Evolutionary conservation across 805 yeast species (phyloP).

Genomic region (Cyberlindnera xylosilytica): DNA sequence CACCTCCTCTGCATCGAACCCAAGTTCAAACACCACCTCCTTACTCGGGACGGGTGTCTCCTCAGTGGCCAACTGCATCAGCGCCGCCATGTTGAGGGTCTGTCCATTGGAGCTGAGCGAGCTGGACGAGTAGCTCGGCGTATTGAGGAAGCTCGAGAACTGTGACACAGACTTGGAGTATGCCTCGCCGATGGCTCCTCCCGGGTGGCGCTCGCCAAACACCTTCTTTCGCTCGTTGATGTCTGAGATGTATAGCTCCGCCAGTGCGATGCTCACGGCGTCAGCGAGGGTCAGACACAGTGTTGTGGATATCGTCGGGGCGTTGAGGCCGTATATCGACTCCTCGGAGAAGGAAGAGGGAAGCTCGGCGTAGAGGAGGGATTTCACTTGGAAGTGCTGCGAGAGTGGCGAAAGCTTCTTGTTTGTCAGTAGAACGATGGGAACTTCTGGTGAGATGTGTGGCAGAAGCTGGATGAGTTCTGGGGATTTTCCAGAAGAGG

Average conservation of each 20-base stretch:
- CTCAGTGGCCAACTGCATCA: slow-evolving; percentile 3
- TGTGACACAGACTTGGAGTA: slow-evolving; percentile 24
- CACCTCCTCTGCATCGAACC: slow-evolving; percentile 18
- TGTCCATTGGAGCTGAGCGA: slow-evolving; percentile 14
- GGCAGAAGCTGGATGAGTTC: slow-evolving; percentile 54
- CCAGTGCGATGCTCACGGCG: slow-evolving; percentile 69
- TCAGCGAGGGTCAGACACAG: slow-evolving; percentile 74
- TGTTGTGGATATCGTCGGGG: slow-evolving; percentile 85
- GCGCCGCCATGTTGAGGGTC: slow-evolving; percentile 5
- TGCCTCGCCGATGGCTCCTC: slow-evolving; percentile 79
- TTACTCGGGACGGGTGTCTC: slow-evolving; percentile 1
- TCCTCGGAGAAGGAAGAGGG: slow-evolving; percentile 56
- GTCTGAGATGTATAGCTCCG: slow-evolving; percentile 63
- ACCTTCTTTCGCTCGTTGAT: slow-evolving; percentile 45
- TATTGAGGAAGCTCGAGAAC: slow-evolving; percentile 10
- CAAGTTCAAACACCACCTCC: slow-evolving; percentile 22
- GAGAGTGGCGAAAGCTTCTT: slow-evolving; percentile 54
- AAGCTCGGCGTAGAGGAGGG: slow-evolving; percentile 59
- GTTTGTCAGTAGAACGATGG: slow-evolving; percentile 64
- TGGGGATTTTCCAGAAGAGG: slow-evolving; percentile 82
- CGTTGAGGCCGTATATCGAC: slow-evolving; percentile 70
- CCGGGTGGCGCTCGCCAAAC: slow-evolving; percentile 81
- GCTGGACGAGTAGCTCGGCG: slow-evolving; percentile 26
- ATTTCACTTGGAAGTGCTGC: slow-evolving; percentile 42
- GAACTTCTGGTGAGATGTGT: slow-evolving; percentile 51